These are phyloP conservation scores for Castanospermum australe DNA, from an alignment of 306 rosid genomes.

Conservation along the genomic window DNA sequence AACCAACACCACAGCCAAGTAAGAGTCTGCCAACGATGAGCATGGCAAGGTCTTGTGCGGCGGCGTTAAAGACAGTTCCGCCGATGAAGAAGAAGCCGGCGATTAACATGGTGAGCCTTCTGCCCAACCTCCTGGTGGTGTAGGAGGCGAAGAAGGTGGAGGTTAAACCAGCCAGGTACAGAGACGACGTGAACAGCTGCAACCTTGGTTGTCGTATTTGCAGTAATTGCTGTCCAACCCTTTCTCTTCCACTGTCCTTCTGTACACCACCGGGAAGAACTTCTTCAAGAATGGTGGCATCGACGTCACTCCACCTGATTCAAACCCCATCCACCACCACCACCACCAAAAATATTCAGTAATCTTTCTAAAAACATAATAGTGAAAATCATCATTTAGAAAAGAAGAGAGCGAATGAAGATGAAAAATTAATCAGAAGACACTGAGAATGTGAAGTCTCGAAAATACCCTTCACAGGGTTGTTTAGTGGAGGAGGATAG, in stretches of 20 bases:
- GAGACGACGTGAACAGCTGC: conserved; percentile 66
- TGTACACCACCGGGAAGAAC: conserved; percentile 56
- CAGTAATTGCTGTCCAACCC: conserved; percentile 52
- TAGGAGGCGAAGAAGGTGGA: conserved; percentile 62
- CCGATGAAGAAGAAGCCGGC: conserved; percentile 62
- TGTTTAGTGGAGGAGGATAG: no score
- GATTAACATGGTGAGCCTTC: conserved; percentile 66
- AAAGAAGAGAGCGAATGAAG: no score
- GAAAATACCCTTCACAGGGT: no score
- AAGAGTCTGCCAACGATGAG: conserved; percentile 60
- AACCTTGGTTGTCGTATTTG: conserved; percentile 54
- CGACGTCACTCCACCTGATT: conserved; percentile 64
- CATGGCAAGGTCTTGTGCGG: conserved; percentile 49
- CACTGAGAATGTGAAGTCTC: no score
- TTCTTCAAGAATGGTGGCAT: conserved; percentile 58
- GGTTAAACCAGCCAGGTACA: conserved; percentile 58
- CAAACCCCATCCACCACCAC: not conserved
- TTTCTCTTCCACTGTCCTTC: conserved; percentile 28
- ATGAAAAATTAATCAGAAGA: no score
- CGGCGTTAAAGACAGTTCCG: conserved; percentile 54
- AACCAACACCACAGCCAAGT: conserved; percentile 78
- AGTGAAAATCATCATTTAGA: no score
- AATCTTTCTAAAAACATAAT: no score
- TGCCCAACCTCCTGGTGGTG: conserved; percentile 51
- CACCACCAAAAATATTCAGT: no score